A percentile compares a stretch with the other conserved stretches of the same genome.
Conservation (phyloP, 208 protist species). For the Acanthamoeba quina region DNA sequence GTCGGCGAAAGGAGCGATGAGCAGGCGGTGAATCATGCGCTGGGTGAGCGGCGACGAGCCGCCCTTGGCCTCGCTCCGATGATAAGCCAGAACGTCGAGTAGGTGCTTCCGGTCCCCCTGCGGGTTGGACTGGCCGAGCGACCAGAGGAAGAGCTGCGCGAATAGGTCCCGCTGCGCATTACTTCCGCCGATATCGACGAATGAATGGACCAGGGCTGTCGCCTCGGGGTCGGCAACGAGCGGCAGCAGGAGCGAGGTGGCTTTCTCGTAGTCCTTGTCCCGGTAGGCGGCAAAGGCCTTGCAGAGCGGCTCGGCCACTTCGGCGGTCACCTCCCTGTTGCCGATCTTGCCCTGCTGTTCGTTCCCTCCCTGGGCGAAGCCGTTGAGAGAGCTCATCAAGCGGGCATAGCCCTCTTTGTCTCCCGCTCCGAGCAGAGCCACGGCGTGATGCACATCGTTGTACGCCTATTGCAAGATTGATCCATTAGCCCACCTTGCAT, state of each 20-base stretch:
- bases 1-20: not conserved
- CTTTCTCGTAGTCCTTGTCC: not conserved
- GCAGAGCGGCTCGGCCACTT: not conserved
- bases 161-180: slow-evolving; percentile 48
- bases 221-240: not conserved
- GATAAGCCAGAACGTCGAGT: not conserved
- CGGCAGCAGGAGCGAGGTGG: not conserved
- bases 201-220: not conserved
- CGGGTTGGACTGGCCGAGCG: slow-evolving; percentile 14
- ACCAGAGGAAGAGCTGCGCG: slow-evolving; percentile 40
- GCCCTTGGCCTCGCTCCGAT: slow-evolving; percentile 1
- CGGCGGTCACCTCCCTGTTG: slow-evolving; percentile 20
- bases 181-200: slow-evolving; percentile 1
- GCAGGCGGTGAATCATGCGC: not conserved
- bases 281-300: slow-evolving; percentile 10
- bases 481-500: not conserved
- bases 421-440: not conserved
- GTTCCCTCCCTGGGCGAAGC: not conserved
- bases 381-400: not conserved
- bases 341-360: not conserved
- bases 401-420: not conserved
- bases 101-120: not conserved
- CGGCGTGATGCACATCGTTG: slow-evolving; percentile 40
- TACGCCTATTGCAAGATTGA: not conserved
- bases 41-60: not conserved